Conservation (phyloP, 2,329 filamentous ascomycete genomes). For the Cladorrhinum sp. region DNA sequence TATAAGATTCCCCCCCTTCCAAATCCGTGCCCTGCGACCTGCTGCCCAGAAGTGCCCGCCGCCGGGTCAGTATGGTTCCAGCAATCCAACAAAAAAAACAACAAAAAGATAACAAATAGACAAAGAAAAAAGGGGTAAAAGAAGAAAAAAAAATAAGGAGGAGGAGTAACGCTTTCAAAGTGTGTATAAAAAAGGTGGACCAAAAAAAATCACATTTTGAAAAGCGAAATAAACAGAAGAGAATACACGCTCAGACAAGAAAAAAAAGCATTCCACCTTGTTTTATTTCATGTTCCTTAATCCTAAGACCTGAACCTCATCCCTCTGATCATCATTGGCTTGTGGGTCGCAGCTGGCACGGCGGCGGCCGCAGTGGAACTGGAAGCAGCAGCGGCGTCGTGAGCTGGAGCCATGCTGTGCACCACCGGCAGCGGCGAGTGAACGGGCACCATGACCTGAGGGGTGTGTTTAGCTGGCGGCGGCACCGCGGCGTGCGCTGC, state of each 20-base stretch:
- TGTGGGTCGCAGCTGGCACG: neutral
- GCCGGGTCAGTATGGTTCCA: neutral
- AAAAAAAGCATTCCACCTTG: neutral
- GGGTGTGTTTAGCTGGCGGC: neutral
- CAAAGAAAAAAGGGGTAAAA: neutral
- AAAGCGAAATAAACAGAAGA: neutral
- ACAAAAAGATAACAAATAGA: neutral
- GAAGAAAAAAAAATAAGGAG: neutral
- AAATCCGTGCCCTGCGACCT: neutral
- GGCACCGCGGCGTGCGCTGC: neutral
- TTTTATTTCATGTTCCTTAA: neutral
- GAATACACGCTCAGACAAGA: neutral
- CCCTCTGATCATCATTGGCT: neutral
- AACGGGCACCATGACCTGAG: neutral
- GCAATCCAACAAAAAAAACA: neutral
- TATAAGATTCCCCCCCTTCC: neutral
- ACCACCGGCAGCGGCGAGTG: slow-evolving; percentile 3
- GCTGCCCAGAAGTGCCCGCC: neutral
- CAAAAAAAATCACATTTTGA: neutral
- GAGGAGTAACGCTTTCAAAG: neutral
- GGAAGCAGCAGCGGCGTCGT: neutral
- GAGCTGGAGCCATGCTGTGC: neutral
- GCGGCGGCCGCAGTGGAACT: neutral
- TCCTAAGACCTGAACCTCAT: neutral
- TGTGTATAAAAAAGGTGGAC: neutral